These are phyloP conservation scores for Urtica urens DNA, from an alignment of 306 rosid species.

Conservation along the genomic window DNA sequence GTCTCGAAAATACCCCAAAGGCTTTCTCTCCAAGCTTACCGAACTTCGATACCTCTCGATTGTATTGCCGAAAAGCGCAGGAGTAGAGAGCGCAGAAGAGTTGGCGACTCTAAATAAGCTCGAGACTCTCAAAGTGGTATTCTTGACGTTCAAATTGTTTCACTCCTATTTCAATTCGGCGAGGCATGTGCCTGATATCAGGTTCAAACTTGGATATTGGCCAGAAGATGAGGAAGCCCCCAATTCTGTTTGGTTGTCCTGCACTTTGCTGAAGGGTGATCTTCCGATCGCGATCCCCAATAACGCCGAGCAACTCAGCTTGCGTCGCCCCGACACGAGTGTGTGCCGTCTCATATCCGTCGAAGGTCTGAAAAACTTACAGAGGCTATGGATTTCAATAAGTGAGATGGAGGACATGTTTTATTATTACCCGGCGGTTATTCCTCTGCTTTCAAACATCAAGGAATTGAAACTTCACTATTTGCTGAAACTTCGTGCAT, in stretches of 20 bases:
- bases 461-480: not conserved
- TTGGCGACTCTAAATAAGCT: slow-evolving; percentile 2
- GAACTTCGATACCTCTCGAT: slow-evolving; percentile 7
- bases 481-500: not conserved
- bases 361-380: not conserved
- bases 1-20: not conserved
- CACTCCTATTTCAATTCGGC: not conserved
- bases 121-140: slow-evolving; percentile 4
- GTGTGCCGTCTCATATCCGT: not conserved
- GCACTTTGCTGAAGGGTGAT: too few species aligned
- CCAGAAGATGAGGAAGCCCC: not conserved
- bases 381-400: fast-evolving
- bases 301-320: not conserved
- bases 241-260: too few species aligned
- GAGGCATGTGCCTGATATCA: not conserved
- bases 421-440: not conserved
- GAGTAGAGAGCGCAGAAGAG: slow-evolving; percentile 8
- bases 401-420: not conserved
- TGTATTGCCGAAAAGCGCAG: not conserved
- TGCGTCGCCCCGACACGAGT: slow-evolving; percentile 9
- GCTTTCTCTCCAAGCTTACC: not conserved
- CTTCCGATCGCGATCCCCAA: too few species aligned
- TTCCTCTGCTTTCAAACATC: slow-evolving; percentile 2
- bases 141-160: too few species aligned
- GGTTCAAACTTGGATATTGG: not conserved